A percentile compares a stretch with the other conserved stretches of the same genome.
These are phyloP conservation scores for Lenwebbia sp. DNA, from an alignment of 345 rosid genomes.

Conservation along the genomic window DNA sequence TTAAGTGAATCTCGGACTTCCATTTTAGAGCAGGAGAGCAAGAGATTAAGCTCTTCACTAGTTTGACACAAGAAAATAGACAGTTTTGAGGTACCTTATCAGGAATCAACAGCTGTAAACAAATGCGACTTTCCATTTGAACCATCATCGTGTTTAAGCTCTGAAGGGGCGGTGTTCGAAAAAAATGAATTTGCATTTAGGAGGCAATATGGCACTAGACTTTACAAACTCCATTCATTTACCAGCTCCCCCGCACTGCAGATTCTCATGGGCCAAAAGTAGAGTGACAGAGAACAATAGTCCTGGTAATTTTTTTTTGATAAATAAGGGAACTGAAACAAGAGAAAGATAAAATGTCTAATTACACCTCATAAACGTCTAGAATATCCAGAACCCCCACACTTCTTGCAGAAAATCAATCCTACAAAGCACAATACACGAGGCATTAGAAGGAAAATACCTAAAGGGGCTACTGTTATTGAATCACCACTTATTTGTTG, in stretches of 20 bases:
- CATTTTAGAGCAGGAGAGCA: neutral
- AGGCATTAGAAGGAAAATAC: neutral
- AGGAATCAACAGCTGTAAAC: neutral
- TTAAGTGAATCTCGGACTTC: neutral
- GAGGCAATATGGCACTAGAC: neutral
- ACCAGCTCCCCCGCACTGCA: neutral
- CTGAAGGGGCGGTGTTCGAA: neutral
- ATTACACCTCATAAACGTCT: constrained; percentile 34
- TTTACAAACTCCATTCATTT: neutral
- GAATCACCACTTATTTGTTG: neutral
- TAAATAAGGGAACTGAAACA: neutral
- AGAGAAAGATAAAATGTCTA: neutral
- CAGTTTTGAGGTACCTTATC: neutral
- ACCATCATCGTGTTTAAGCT: neutral
- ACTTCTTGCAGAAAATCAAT: constrained; percentile 64
- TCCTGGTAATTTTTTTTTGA: neutral
- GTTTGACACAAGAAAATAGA: neutral
- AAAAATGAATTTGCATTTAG: neutral
- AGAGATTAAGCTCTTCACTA: neutral
- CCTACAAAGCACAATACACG: constrained; percentile 16
- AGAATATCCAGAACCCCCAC: constrained; percentile 65
- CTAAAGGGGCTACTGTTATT: neutral
- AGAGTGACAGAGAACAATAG: neutral
- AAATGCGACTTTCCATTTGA: neutral
- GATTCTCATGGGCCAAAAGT: neutral